A percentile compares a stretch with the other conserved stretches of the same genome.
phyloP scores from a whole-genome alignment of 108 stramenopile species.

The Nitzschia inconspicua region DNA sequence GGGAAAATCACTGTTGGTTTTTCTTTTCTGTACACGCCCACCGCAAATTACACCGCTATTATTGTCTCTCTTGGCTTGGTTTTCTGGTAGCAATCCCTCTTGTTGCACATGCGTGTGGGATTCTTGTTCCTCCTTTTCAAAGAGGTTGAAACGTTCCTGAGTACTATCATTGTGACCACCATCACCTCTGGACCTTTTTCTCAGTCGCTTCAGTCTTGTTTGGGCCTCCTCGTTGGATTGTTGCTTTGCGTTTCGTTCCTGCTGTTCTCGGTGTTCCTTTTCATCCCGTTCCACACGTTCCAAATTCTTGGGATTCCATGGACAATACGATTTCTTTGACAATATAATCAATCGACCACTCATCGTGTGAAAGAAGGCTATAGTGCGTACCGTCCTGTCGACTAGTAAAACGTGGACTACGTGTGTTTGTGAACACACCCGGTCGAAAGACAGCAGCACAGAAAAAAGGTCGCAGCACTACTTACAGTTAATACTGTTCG shows the following conservation, averaged over 20 bases:
- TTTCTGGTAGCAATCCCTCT: neutral
- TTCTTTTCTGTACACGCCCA: constrained; percentile 3
- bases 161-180: neutral
- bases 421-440: too few relatives aligned
- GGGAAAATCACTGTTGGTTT: constrained; percentile 7
- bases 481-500: too few relatives aligned
- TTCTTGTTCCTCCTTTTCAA: constrained; percentile 40
- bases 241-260: constrained; percentile 20
- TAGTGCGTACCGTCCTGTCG: too few relatives aligned
- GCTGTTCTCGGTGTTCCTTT: constrained; percentile 39
- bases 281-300: constrained; percentile 86
- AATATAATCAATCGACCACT: constrained; percentile 86
- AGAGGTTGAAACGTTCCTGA: constrained; percentile 51
- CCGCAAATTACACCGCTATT: neutral
- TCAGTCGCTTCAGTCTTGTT: constrained; percentile 8
- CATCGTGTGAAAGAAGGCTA: too few relatives aligned
- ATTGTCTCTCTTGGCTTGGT: neutral
- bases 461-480: too few relatives aligned
- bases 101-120: neutral
- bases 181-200: neutral
- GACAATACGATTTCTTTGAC: constrained; percentile 87
- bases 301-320: constrained; percentile 88
- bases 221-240: constrained; percentile 16
- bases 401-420: too few relatives aligned
- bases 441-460: too few relatives aligned